Evolutionary conservation across 495 filamentous ascomycete genomes (phyloP).

Genomic region (Halenospora varia): DNA sequence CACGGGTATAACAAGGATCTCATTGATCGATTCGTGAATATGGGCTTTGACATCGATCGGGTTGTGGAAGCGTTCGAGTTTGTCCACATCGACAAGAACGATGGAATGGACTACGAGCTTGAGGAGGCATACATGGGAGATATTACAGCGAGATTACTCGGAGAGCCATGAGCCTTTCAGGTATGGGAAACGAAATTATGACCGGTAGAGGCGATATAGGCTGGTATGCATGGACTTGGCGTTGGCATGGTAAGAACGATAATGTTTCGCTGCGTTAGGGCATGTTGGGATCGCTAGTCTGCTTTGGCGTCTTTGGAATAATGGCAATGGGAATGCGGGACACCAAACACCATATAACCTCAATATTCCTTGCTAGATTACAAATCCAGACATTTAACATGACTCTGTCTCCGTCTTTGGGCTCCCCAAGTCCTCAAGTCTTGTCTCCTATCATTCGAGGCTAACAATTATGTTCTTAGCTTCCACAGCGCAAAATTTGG

Average conservation of each 20-base stretch:
- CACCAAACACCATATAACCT: too few species aligned
- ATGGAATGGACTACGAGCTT: conserved; percentile 75
- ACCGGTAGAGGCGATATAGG: background rate
- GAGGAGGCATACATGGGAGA: conserved; percentile 87
- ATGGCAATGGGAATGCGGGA: too few species aligned
- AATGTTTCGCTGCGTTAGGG: background rate
- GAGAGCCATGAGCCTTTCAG: conserved; percentile 52
- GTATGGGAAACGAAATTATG: background rate
- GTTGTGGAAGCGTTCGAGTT: conserved; percentile 83
- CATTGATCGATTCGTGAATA: conserved; percentile 82
- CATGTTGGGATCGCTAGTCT: too few species aligned
- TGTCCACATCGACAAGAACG: conserved; percentile 74
- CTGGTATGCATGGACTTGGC: conserved; percentile 1
- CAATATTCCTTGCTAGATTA: too few species aligned
- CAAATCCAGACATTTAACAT: too few species aligned
- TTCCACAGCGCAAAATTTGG: too few species aligned
- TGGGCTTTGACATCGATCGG: conserved; percentile 90
- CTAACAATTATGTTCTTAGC: too few species aligned
- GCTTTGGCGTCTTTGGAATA: too few species aligned
- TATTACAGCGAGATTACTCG: conserved; percentile 78
- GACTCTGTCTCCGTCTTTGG: too few species aligned
- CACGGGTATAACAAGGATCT: conserved; percentile 84
- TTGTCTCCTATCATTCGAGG: too few species aligned
- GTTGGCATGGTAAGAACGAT: background rate
- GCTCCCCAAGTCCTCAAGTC: too few species aligned